Conservation (phyloP, 1,284 basidiomycete species). For the Pterula multifida region DNA sequence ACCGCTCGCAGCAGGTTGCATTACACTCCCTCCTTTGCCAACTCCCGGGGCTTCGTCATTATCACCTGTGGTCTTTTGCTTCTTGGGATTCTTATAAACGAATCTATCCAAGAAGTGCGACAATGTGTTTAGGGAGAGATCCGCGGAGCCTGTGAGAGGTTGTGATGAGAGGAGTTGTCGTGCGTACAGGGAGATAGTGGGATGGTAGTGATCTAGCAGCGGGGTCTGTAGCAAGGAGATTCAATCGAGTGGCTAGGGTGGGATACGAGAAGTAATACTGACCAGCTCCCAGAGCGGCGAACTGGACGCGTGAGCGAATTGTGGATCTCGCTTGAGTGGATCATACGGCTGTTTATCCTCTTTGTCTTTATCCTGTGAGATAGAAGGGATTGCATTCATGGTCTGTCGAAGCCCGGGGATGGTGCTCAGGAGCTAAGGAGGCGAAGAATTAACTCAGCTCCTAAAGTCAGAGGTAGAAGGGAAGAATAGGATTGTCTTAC, state of each 20-base stretch:
- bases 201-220: constrained; percentile 83
- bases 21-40: constrained; percentile 73
- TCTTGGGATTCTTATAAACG: constrained; percentile 95
- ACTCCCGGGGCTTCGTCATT: constrained; percentile 10
- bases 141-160: constrained; percentile 71
- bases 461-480: not conserved
- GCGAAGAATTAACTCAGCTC: constrained; percentile 2
- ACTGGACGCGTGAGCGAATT: constrained; percentile 73
- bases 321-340: constrained; percentile 83
- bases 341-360: constrained; percentile 55
- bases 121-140: constrained; percentile 88
- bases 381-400: constrained; percentile 30
- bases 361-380: constrained; percentile 23
- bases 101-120: constrained; percentile 83
- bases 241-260: not conserved
- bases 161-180: constrained; percentile 65
- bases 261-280: constrained; percentile 16
- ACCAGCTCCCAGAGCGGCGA: constrained; percentile 89
- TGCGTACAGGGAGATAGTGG: constrained; percentile 81
- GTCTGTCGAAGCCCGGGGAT: constrained; percentile 55
- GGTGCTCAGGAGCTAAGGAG: constrained; percentile 69
- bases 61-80: constrained; percentile 25
- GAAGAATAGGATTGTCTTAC: constrained; percentile 23
- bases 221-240: constrained; percentile 41
- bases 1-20: constrained; percentile 85